phyloP scores from a whole-genome alignment of 495 filamentous ascomycete genomes.

The Cryomyces antarcticus region DNA sequence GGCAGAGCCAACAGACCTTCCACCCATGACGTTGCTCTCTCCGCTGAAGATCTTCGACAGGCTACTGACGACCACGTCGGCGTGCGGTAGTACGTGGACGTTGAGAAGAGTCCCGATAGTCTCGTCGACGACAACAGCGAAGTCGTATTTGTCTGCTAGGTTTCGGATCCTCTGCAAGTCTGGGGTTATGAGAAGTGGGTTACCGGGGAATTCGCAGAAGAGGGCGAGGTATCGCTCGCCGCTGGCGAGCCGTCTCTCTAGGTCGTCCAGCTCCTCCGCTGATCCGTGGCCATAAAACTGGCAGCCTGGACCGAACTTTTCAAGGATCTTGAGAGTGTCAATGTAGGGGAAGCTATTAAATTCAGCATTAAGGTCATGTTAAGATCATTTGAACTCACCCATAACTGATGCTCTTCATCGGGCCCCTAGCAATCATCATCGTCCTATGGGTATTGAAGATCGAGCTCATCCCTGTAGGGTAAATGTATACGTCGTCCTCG shows the following conservation, averaged over 20 bases:
- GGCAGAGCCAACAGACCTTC: conserved; percentile 25
- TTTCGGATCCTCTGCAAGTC: conserved; percentile 59
- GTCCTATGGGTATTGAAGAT: conserved; percentile 76
- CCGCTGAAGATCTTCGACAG: conserved; percentile 95
- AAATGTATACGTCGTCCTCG: conserved; percentile 77
- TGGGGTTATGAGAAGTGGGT: conserved; percentile 71
- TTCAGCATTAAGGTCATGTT: too few species aligned
- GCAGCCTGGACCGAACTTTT: conserved; percentile 88
- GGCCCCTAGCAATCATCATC: conserved; percentile 37
- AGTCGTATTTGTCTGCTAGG: conserved; percentile 68
- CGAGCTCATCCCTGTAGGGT: conserved; percentile 80
- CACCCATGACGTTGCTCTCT: conserved; percentile 96
- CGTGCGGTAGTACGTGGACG: conserved; percentile 71
- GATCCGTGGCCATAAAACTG: conserved; percentile 78
- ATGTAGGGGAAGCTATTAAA: conserved; percentile 60
- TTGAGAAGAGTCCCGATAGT: conserved; percentile 94
- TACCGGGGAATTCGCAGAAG: conserved; percentile 89
- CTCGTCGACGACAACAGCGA: conserved; percentile 84
- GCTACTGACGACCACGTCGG: conserved; percentile 82
- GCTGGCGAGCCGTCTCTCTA: conserved; percentile 46
- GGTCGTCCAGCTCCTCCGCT: conserved; percentile 63
- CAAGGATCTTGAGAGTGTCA: conserved; percentile 81
- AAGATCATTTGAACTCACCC: conserved; percentile 7
- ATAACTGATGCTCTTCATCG: conserved; percentile 47
- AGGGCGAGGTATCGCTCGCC: conserved; percentile 69